Conservation (phyloP, 352 stramenopile genomes). For the Saprolegnia diclina region DNA sequence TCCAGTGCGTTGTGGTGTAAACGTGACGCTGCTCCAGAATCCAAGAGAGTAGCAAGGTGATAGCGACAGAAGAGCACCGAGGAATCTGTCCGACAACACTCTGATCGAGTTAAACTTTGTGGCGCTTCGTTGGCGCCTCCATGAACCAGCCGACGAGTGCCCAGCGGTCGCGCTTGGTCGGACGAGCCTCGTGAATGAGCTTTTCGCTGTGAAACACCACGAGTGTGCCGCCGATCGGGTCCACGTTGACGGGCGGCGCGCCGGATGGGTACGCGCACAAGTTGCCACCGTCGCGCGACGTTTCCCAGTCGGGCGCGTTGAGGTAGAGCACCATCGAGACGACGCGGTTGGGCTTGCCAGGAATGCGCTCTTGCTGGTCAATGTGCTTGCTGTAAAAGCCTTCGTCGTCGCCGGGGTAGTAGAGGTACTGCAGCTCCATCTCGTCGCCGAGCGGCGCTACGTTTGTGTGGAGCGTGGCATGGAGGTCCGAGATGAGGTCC, state of each 20-base stretch:
- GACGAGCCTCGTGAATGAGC: slow-evolving; percentile 16
- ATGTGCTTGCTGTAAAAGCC: slow-evolving; percentile 25
- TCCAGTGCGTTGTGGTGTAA: too few species aligned
- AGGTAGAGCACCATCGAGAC: slow-evolving; percentile 22
- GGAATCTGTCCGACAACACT: not conserved
- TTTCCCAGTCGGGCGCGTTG: slow-evolving; percentile 7
- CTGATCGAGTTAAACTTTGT: not conserved
- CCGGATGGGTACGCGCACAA: not conserved
- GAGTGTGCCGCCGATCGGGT: slow-evolving; percentile 14
- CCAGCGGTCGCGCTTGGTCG: slow-evolving; percentile 20
- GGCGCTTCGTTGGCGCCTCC: not conserved
- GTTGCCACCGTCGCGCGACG: not conserved
- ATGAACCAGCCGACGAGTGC: slow-evolving; percentile 23
- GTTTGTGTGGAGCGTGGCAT: not conserved
- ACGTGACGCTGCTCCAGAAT: too few species aligned
- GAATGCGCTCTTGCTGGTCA: slow-evolving; percentile 23
- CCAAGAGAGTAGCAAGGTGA: too few species aligned
- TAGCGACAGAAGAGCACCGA: not conserved
- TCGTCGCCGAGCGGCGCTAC: slow-evolving; percentile 6
- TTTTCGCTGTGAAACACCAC: slow-evolving; percentile 21
- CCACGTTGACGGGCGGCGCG: not conserved
- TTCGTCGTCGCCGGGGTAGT: slow-evolving; percentile 17
- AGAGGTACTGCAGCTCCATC: slow-evolving; percentile 24
- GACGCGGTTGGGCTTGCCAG: slow-evolving; percentile 14
- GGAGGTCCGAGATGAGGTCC: slow-evolving; percentile 11